Evolutionary conservation across 2,329 filamentous ascomycete genomes (phyloP), one percentile per base, ranked within the genome.

Genomic region (Colletotrichum sp.): DNA sequence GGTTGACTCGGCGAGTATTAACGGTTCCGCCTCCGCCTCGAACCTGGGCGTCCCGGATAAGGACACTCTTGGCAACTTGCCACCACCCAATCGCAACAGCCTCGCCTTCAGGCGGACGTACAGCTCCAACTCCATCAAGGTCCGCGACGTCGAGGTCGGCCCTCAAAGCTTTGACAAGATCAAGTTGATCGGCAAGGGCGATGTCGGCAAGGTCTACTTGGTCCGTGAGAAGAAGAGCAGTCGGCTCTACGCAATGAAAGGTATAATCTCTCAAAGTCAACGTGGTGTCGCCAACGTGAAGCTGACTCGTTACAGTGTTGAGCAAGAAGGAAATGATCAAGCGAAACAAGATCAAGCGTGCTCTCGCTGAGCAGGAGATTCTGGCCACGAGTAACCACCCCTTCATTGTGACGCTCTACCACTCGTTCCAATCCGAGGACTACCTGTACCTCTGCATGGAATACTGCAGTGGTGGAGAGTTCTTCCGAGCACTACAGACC

Each of bases 301-400:
- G 80, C 86, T 90, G 80, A 90, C 84, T 71, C 59, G 68, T 68
- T 69, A 18, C 83, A 99, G 97, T 99, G 8, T 85, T 99, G 85
- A 99, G 96, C 90, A 99, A 99, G 87, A 98, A 99, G 89, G 97
- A 99, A 86, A 99, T 99, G 97, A 99, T 99, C 86, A 99, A 99
- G 89, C 94, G 97, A 75, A 99, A 99, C 90, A 99, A 99, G 91
- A 99, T 99, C 88, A 99, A 99, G 91, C 93, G 97, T 83, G 97
- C 97, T 16, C 90, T 99, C 80, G 97, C 97, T 49, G 97, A 99
- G 87, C 97, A 99, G 84, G 97, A 99, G 85, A 99, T 99, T 79
- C 89, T 99, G 70, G 97, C 97, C 10, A 99, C 97, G 57, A 99
- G 96, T 89, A 99, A 99, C 81, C 97, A 99, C 82, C 97, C 97